Evolutionary conservation across 2,329 filamentous ascomycete genomes (phyloP), one percentile per base, ranked within the genome.

Genomic region (Atkinsonella hypoxylon): DNA sequence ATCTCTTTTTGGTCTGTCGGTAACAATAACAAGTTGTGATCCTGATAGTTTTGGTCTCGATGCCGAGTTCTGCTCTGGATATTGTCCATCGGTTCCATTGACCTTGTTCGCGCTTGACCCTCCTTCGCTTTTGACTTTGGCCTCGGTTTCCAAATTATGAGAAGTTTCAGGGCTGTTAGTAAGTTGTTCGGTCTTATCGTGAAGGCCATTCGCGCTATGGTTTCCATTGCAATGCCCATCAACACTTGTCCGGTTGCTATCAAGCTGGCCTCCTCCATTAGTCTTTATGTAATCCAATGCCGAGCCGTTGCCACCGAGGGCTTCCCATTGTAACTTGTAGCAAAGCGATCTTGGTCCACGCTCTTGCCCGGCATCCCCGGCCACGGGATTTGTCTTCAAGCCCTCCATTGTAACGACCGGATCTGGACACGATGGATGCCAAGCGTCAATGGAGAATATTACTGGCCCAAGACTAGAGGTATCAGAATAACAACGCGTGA

Each of bases 241-340:
- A 15, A 2, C 45, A 10, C 12, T 36, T 26, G 31, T 20, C 32
- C 20, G n/a, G 2, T 6, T 13, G 11, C 18, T 15, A 17, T 22
- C 36, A 9, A n/a, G 34, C 17, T 22, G 26, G n/a, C 17, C 12
- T 20, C n/a, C 8, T 34, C 15, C 26, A 10, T 32, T 31, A 1
- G 22, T 30, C 1, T 2, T 15, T 13, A 22, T 22, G 13, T 18
- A n/a, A 9, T 31, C n/a, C 3, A 36, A 20, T 15, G 38, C 30
- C 3, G 66, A 64, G 7, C n/a, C 8, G 17, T n/a, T 40, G 22
- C 36, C 20, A n/a, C 18, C 2, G 20, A 41, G 20, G 20, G 36
- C 13, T 53, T 74, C 69, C 72, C 72, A 75, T 18, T 69, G 59
- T 15, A 73, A 53, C 57, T 69, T 70, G 56, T 71, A 75, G 59